Evolutionary conservation across 2,329 filamentous ascomycete genomes (phyloP), one percentile per base, ranked within the genome.

Genomic region (Alternaria sp.): DNA sequence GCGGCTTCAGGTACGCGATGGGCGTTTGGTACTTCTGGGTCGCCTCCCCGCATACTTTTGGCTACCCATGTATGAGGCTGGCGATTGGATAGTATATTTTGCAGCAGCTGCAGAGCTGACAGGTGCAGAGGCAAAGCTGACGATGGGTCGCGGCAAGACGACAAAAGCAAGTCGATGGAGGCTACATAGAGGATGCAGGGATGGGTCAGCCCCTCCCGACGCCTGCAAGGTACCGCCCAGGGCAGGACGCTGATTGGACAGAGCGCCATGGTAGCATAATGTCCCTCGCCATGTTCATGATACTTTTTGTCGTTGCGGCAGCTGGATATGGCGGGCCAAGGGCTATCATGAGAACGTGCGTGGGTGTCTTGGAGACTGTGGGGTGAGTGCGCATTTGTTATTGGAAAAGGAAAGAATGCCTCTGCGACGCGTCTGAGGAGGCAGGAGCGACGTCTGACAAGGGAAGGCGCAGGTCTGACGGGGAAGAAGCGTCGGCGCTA

Each of bases 1-100:
- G 68, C 68, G 67, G 63, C 62, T 61, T 68, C 62, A 65, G 48
- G 60, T 58, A 59, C 22, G 62, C 65, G 48, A 60, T 61, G 57
- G 61, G 63, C 62, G 63, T 65, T 63, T 63, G 57, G 59, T 59
- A 39, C 56, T 57, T 57, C 46, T 46, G 42, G 39, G 48, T 54
- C 48, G 53, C 56, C 24, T 53, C 64, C 66, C 59, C 66, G 65
- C 63, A 62, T 39, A 30, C 47, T 30, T 41, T 41, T 34, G 32
- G 51, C 42, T 46, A 32, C 22, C 34, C 30, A 34, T 14, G 36
- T 30, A 12, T 18, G 14, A 38, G 57, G 28, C 51, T 18, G 42
- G 20, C 47, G 44, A 58, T 58, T 55, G 52, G 53, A 46, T n/a
- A 24, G 34, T 3, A 14, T 16, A 30, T 51, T 8, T 32, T 52